These are phyloP conservation scores for Pythium pyrilobum DNA, from an alignment of 352 stramenopile genomes.

Conservation along the genomic window DNA sequence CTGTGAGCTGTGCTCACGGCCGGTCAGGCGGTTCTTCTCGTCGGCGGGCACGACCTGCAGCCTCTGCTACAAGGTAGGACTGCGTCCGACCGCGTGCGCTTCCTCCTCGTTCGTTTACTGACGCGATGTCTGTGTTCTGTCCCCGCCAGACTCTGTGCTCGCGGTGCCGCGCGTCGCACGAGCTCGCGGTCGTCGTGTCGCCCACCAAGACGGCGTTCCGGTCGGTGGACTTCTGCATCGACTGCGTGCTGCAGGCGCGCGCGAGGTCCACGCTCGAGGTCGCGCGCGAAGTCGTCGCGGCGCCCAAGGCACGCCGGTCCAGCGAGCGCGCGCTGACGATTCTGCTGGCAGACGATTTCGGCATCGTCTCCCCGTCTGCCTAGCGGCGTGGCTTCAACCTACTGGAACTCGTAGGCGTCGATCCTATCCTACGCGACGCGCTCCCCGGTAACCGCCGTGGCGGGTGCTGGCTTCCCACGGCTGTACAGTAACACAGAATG, in stretches of 20 bases:
- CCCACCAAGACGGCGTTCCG: background rate
- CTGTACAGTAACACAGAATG: no score
- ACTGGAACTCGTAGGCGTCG: no score
- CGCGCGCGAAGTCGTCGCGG: background rate
- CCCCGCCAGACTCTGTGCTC: background rate
- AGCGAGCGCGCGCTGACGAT: background rate
- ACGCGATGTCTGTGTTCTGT: background rate
- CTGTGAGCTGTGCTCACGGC: background rate
- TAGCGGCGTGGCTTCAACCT: no score
- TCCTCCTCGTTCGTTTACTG: background rate
- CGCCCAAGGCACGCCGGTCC: no score
- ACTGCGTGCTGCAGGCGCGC: background rate
- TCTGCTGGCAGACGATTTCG: background rate
- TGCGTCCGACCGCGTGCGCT: background rate
- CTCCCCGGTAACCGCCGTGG: no score
- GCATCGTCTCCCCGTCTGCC: no score
- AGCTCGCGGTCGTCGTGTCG: background rate
- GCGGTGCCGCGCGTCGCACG: background rate
- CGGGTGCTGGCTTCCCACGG: no score
- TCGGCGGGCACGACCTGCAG: background rate
- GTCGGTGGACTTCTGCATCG: background rate
- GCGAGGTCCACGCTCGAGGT: background rate
- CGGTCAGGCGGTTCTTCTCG: background rate
- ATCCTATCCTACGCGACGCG: background rate
- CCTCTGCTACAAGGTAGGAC: conserved; percentile 1